Conservation (phyloP, 805 yeast genomes). For the Schwanniomyces pseudopolymorphus region DNA sequence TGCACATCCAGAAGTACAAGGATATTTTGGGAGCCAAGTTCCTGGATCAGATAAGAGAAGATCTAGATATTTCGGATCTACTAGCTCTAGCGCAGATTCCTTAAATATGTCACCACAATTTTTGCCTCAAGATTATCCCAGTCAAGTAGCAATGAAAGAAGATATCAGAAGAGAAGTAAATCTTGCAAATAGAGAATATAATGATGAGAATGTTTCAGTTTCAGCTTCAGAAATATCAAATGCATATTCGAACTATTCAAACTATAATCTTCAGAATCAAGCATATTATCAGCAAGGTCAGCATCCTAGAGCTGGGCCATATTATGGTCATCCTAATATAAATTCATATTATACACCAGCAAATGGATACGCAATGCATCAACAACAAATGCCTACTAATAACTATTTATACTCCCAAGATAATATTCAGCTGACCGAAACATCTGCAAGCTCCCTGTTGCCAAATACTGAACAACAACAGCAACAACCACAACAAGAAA, state of each 20-base stretch:
- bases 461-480: neutral
- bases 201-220: neutral
- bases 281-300: neutral
- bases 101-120: neutral
- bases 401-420: neutral
- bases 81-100: neutral
- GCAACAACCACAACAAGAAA: constrained; percentile 1
- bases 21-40: neutral
- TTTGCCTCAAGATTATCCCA: neutral
- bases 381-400: neutral
- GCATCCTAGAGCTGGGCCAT: neutral
- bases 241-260: neutral
- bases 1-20: neutral
- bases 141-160: neutral
- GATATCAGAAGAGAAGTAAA: neutral
- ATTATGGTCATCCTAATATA: neutral
- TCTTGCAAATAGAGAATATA: neutral
- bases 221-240: neutral
- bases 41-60: neutral
- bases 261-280: neutral
- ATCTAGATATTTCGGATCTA: neutral
- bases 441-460: no score
- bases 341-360: neutral
- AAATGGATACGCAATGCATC: neutral
- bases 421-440: no score